Percentiles rank a stretch among this genome's conserved stretches.
phyloP scores from a whole-genome alignment of 2,329 filamentous ascomycete species.

The Biscogniauxia sp. region DNA sequence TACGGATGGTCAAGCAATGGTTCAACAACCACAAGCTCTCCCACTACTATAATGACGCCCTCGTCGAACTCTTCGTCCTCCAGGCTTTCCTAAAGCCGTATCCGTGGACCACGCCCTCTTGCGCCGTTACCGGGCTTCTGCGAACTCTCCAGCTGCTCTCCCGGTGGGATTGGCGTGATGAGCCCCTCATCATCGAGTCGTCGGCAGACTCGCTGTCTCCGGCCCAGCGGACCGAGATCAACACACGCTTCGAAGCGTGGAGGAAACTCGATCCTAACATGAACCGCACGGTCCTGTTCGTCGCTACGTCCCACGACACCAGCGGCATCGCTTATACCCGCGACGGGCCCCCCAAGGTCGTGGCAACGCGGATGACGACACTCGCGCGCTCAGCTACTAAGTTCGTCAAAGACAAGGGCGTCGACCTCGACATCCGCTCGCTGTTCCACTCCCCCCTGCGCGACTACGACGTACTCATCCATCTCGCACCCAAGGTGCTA shows the following conservation, averaged over 20 bases:
- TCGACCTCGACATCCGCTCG: conserved; percentile 50
- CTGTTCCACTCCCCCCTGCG: conserved; percentile 71
- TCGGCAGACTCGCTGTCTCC: conserved; percentile 58
- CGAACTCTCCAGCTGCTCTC: conserved; percentile 77
- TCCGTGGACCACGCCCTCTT: conserved; percentile 77
- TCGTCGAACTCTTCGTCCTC: conserved; percentile 80
- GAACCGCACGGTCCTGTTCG: conserved; percentile 79
- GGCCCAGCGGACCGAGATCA: conserved; percentile 60
- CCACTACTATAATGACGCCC: conserved; percentile 72
- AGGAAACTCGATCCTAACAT: conserved; percentile 84
- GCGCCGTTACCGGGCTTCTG: conserved; percentile 74
- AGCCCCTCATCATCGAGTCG: conserved; percentile 79
- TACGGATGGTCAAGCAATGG: conserved; percentile 87
- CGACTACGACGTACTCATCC: conserved; percentile 86
- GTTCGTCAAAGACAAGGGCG: conserved; percentile 52
- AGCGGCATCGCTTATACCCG: conserved; percentile 80
- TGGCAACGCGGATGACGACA: conserved; percentile 78
- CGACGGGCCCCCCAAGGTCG: conserved; percentile 70
- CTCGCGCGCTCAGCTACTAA: conserved; percentile 75
- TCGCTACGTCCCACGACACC: conserved; percentile 73
- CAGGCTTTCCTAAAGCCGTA: conserved; percentile 77
- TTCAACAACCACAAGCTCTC: conserved; percentile 79
- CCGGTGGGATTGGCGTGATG: conserved; percentile 86
- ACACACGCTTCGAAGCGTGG: conserved; percentile 76
- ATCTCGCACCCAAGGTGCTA: conserved; percentile 58